A percentile compares a stretch with the other conserved stretches of the same genome.
phyloP scores from a whole-genome alignment of 225 moss, liverwort and hornwort species.

The Polytrichum commune region DNA sequence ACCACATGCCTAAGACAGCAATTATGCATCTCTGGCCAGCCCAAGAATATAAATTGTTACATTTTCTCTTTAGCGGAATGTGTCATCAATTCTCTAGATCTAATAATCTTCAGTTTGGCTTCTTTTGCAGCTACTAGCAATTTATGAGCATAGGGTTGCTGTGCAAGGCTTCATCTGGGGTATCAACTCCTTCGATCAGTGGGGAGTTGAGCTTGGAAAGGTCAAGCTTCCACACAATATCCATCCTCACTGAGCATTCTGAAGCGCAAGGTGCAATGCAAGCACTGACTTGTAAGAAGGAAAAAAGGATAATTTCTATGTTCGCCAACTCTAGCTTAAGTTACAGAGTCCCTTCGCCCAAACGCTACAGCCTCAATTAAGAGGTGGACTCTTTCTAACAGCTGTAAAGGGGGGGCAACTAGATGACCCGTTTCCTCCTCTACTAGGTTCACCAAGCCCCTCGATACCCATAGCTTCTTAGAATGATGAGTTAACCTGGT shows the following conservation, averaged over 20 bases:
- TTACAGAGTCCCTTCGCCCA: too few relatives aligned
- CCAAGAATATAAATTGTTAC: not conserved
- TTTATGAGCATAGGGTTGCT: constrained; percentile 94
- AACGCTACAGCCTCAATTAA: too few relatives aligned
- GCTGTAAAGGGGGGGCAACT: too few relatives aligned
- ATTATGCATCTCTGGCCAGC: not conserved
- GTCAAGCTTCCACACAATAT: constrained; percentile 25
- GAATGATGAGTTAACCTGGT: not conserved
- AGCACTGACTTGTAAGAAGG: too few relatives aligned
- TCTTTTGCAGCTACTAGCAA: constrained; percentile 63
- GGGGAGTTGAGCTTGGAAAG: constrained; percentile 99
- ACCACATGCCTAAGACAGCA: not conserved
- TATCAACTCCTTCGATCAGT: constrained; percentile 98
- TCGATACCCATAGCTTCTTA: not conserved
- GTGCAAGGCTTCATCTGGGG: constrained; percentile 99
- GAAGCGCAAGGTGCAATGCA: not conserved
- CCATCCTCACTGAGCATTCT: not conserved
- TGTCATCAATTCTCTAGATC: not conserved
- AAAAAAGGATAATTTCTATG: too few relatives aligned
- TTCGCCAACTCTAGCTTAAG: too few relatives aligned
- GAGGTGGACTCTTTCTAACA: too few relatives aligned
- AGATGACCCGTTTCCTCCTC: too few relatives aligned
- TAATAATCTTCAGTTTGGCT: not conserved
- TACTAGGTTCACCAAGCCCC: too few relatives aligned
- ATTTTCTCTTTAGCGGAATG: not conserved